These are phyloP conservation scores for Trifolium fragiferum DNA, from an alignment of 306 rosid genomes.

Conservation along the genomic window DNA sequence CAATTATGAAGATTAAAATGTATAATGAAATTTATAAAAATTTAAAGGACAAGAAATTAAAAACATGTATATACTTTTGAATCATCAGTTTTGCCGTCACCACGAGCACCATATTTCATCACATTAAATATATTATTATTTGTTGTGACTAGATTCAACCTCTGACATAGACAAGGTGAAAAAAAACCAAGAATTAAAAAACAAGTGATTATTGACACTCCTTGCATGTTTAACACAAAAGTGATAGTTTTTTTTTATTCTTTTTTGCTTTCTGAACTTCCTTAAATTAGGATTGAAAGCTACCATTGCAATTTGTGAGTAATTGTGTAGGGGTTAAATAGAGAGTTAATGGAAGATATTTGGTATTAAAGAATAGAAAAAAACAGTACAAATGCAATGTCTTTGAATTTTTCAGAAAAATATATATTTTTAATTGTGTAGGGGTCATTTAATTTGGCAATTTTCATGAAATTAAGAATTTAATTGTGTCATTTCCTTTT, in stretches of 20 bases:
- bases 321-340: slow-evolving; percentile 4
- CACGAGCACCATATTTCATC: slow-evolving; percentile 39
- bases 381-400: no score
- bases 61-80: slow-evolving; percentile 23
- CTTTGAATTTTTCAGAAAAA: no score
- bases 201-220: slow-evolving; percentile 7
- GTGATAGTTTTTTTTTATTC: not conserved
- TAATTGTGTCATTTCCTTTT: no score
- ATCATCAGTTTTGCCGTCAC: slow-evolving; percentile 36
- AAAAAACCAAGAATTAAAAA: slow-evolving; percentile 31
- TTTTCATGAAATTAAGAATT: no score
- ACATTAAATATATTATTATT: not conserved
- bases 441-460: no score
- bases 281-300: not conserved
- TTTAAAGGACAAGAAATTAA: not conserved
- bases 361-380: no score
- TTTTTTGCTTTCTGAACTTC: not conserved
- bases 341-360: not conserved
- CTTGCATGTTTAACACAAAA: slow-evolving; percentile 21
- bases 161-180: slow-evolving; percentile 26
- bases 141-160: not conserved
- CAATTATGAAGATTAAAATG: not conserved
- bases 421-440: no score
- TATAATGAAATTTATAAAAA: not conserved
- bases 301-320: not conserved